Evolutionary conservation across 2,329 filamentous ascomycete genomes (phyloP).

Genomic region (Microcera coccophila): DNA sequence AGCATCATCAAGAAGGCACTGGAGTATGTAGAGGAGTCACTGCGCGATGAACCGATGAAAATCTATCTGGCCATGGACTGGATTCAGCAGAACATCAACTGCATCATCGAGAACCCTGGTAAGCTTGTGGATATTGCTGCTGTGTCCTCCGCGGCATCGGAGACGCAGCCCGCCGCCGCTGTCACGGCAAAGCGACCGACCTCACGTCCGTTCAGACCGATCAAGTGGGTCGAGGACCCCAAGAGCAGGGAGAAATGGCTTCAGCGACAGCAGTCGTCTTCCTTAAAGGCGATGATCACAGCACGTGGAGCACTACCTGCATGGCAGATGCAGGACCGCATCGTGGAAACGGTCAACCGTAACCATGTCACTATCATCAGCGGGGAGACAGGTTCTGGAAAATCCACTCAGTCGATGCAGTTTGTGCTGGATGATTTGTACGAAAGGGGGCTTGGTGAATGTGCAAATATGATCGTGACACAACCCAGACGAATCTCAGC

Average conservation of each 20-base stretch:
- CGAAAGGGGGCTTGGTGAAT: conserved; percentile 65
- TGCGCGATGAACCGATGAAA: conserved; percentile 81
- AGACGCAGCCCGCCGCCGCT: conserved; percentile 39
- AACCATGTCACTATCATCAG: conserved; percentile 95
- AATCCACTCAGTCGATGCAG: conserved; percentile 94
- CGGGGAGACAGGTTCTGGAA: conserved; percentile 93
- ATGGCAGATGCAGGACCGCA: conserved; percentile 75
- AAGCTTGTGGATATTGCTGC: conserved; percentile 79
- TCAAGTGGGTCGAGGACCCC: conserved; percentile 60
- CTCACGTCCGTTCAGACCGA: conserved; percentile 51
- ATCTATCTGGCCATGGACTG: conserved; percentile 87
- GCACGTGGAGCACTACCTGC: conserved; percentile 75
- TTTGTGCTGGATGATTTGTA: conserved; percentile 94
- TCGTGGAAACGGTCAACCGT: conserved; percentile 69
- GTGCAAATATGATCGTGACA: conserved; percentile 89
- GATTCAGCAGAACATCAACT: conserved; percentile 78
- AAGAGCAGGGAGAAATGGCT: conserved; percentile 67
- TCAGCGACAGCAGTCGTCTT: conserved; percentile 58
- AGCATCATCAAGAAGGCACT: conserved; percentile 79
- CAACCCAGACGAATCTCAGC: conserved; percentile 94
- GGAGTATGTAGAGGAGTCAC: conserved; percentile 62
- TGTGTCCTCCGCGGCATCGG: conserved; percentile 64
- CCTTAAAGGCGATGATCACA: conserved; percentile 70
- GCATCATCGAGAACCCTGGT: conserved; percentile 81
- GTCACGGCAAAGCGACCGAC: conserved; percentile 27